Conservation (phyloP, 352 stramenopile species). For the Phytophthora lateralis region DNA sequence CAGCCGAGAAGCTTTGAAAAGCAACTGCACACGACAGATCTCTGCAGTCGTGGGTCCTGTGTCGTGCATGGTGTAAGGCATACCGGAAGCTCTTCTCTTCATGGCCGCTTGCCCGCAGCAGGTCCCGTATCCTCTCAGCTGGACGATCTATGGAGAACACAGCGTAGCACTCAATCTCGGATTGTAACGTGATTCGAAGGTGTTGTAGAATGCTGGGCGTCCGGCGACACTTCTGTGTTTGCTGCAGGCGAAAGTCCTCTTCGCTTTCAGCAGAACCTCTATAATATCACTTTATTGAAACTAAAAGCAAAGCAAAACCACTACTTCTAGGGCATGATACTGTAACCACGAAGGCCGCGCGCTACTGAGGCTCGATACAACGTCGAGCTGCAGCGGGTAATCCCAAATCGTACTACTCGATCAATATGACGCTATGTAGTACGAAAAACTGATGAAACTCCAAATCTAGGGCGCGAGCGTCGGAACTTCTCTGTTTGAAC, state of each 20-base stretch:
- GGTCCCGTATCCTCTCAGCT: neutral
- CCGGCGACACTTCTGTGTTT: conserved; percentile 1
- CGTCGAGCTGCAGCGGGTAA: conserved; percentile 4
- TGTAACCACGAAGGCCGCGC: too few species aligned
- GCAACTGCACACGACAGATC: neutral
- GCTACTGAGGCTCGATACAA: too few species aligned
- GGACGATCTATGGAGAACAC: conserved; percentile 18
- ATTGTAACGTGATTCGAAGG: conserved; percentile 8
- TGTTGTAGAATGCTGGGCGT: neutral
- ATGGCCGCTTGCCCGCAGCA: neutral
- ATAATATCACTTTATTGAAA: neutral
- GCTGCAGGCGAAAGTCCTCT: neutral
- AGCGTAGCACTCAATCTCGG: conserved; percentile 9
- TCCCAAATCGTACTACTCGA: conserved; percentile 26
- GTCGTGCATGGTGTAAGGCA: neutral
- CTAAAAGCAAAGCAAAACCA: neutral
- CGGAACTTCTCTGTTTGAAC: too few species aligned
- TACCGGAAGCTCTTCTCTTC: neutral
- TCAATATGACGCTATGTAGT: conserved; percentile 18
- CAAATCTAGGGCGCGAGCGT: neutral
- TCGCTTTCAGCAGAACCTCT: neutral
- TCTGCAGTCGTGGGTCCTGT: neutral
- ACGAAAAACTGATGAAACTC: neutral
- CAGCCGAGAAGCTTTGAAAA: conserved; percentile 1
- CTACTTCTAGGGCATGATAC: too few species aligned